Evolutionary conservation across 805 yeast genomes (phyloP), one percentile per base, ranked within the genome.

Genomic region (Phaffomyces antillensis): DNA sequence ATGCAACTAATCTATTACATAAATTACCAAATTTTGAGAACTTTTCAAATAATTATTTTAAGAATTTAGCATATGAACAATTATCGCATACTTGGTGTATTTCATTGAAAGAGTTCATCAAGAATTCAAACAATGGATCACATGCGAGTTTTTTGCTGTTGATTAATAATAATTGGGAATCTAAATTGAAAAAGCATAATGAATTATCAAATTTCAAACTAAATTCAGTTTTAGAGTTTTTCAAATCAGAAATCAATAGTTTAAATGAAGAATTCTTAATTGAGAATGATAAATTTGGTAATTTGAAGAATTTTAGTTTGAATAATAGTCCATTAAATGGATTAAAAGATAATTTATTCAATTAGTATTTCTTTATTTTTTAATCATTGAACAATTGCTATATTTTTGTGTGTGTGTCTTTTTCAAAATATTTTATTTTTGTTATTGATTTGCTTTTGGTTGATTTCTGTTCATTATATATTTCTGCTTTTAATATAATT

Each of bases 21-120:
- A 72, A 72, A 42, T 65, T 85, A 42, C 96, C 96, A 8, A 71
- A 70, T 37, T 87, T 89, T 67, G 55, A 76, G 38, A 76, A 77
- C 35, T 49, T 59, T 12, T 68, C 56, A 11, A 62, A 73, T 53
- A 73, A 73, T 53, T 60, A 62, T 28, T 62, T 62, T 49, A 71
- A 68, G 49, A 55, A 56, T 44, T 64, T 75, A 56, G 83, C 85
- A 6, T 81, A 77, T 58, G 81, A 77, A 51, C 85, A 81, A 58
- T 65, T 81, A 15, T 68, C 77, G 16, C 70, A 73, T 42, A 79
- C 81, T 5, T 79, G 84, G 84, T 58, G 73, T 25, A 65, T 72
- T 15, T 72, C 70, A 20, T 59, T 77, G 37, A 65, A 61, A 20
- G 70, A 67, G 33, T 43, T 54, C 30, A 51, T 50, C 15, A 43